Percentiles rank a stretch among this genome's conserved stretches.
These are phyloP conservation scores for Echinochloa phyllopogon DNA, from an alignment of 176 grass and related monocot species.

Conservation along the genomic window DNA sequence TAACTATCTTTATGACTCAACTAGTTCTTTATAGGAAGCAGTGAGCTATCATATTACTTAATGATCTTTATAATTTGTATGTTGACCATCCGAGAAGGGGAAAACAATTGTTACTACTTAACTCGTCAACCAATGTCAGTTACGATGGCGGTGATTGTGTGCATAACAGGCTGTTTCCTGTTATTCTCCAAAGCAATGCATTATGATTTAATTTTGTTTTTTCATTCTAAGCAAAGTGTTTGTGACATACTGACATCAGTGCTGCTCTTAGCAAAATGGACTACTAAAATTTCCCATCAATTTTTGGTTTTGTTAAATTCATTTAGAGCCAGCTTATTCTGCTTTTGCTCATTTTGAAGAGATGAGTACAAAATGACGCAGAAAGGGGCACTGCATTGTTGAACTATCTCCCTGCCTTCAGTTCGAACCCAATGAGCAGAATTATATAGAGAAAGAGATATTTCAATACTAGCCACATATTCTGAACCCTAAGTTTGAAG, in stretches of 20 bases:
- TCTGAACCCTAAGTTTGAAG: not conserved
- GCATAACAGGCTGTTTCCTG: not conserved
- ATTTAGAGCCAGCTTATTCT: not conserved
- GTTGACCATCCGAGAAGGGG: not conserved
- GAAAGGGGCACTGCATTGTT: not conserved
- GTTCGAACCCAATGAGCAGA: not conserved
- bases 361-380: constrained; percentile 1
- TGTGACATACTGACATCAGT: not conserved
- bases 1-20: constrained; percentile 4
- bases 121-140: not conserved
- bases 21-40: not conserved
- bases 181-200: not conserved
- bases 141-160: not conserved
- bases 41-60: not conserved
- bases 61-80: not conserved
- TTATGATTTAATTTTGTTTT: not conserved
- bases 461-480: not conserved
- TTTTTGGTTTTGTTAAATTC: constrained; percentile 13
- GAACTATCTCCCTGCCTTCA: not conserved
- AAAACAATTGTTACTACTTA: not conserved
- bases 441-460: constrained; percentile 6
- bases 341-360: constrained; percentile 18
- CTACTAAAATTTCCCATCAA: not conserved
- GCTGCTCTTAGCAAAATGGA: not conserved
- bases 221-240: not conserved